Evolutionary conservation across 495 filamentous ascomycete genomes (phyloP).

Genomic region (Xylaria telfairii): DNA sequence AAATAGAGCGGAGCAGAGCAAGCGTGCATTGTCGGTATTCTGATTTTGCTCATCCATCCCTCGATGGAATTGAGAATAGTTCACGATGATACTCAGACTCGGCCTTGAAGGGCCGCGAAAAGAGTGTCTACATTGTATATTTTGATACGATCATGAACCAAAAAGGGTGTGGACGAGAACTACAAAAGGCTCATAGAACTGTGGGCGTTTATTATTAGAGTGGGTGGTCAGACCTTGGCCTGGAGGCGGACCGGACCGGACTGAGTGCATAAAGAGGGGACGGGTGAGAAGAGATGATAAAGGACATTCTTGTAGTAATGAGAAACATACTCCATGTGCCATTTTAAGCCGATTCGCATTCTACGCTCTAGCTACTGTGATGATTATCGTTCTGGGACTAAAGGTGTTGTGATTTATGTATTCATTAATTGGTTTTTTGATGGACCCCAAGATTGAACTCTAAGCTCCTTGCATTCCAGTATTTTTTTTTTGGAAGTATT

Average conservation of each 20-base stretch:
- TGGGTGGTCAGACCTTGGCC: neutral
- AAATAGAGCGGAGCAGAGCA: constrained; percentile 24
- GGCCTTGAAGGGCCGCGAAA: neutral
- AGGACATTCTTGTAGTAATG: constrained; percentile 9
- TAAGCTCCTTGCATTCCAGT: neutral
- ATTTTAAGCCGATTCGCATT: neutral
- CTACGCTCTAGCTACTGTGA: neutral
- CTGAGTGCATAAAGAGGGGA: neutral
- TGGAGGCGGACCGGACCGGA: neutral
- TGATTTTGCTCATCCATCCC: neutral
- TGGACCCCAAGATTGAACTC: neutral
- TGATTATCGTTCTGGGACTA: neutral
- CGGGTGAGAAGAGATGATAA: neutral
- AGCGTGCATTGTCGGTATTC: constrained; percentile 21
- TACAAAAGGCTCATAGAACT: constrained; percentile 12
- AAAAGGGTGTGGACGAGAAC: neutral
- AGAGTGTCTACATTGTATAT: neutral
- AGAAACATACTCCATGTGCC: neutral
- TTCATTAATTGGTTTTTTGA: constrained; percentile 3
- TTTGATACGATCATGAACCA: constrained; percentile 3
- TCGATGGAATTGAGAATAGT: neutral
- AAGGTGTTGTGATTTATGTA: neutral
- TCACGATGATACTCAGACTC: neutral
- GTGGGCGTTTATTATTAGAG: neutral
- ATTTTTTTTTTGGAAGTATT: neutral